These are phyloP conservation scores for Calonectria henricotiae DNA, from an alignment of 2,329 filamentous ascomycete genomes.

Conservation along the genomic window DNA sequence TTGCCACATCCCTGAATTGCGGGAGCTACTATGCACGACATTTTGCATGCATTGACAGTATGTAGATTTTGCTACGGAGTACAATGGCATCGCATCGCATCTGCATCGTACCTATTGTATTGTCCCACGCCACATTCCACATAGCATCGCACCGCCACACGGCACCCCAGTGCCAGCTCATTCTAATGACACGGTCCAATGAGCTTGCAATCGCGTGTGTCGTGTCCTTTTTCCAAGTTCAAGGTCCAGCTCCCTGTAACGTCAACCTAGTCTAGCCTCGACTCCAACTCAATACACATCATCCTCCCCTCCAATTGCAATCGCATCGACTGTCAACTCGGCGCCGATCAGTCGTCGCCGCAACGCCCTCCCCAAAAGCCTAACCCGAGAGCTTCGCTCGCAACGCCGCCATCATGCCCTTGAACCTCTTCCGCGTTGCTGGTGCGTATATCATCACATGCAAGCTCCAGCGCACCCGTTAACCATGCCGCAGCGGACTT, in stretches of 20 bases:
- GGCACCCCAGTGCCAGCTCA: conserved; percentile 37
- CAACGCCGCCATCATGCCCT: conserved; percentile 59
- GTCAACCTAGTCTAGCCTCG: conserved; percentile 38
- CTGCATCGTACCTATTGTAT: conserved; percentile 1
- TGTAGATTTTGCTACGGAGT: neutral
- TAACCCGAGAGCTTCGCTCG: conserved; percentile 39
- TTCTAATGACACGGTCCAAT: conserved; percentile 50
- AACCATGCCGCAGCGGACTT: conserved; percentile 80
- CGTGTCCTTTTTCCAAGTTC: conserved; percentile 54
- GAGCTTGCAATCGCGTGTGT: conserved; percentile 52
- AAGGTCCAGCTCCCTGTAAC: conserved; percentile 45
- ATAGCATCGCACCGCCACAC: conserved; percentile 19
- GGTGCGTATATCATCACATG: conserved; percentile 60
- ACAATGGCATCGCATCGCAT: conserved; percentile 2
- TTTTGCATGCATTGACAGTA: conserved; percentile 11
- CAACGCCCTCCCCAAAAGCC: conserved; percentile 41
- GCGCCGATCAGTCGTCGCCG: conserved; percentile 41
- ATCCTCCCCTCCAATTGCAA: conserved; percentile 42
- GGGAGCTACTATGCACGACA: neutral
- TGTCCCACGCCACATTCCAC: conserved; percentile 21
- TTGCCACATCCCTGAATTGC: neutral
- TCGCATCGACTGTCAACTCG: conserved; percentile 24
- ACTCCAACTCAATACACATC: conserved; percentile 37
- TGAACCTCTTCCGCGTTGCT: conserved; percentile 74
- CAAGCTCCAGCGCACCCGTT: conserved; percentile 41